These are phyloP conservation scores for Psilocybe subaeruginosa DNA, from an alignment of 768 basidiomycete species.

Conservation along the genomic window DNA sequence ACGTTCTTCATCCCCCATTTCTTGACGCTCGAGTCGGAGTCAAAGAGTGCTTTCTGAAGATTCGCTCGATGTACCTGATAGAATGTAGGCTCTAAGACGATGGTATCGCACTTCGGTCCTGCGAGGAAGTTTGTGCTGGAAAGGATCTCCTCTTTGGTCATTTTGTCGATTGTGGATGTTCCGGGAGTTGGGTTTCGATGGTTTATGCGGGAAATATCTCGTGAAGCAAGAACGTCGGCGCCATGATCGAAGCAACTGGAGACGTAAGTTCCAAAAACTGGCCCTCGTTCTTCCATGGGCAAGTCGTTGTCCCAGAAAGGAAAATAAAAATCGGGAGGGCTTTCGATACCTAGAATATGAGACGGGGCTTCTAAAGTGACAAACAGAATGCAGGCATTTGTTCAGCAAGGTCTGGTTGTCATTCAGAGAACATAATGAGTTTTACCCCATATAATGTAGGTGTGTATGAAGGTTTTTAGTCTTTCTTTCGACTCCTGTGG, in stretches of 20 bases:
- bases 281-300: not conserved
- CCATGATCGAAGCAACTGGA: slow-evolving; percentile 10
- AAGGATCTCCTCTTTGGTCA: not conserved
- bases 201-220: not conserved
- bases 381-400: not conserved
- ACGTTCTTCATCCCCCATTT: not conserved
- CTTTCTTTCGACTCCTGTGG: not conserved
- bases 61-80: not conserved
- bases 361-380: slow-evolving; percentile 2
- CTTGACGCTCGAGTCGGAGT: not conserved
- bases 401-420: too few relatives aligned
- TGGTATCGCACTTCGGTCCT: not conserved
- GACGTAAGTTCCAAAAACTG: not conserved
- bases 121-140: not conserved
- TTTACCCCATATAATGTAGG: slow-evolving; percentile 3
- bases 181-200: not conserved
- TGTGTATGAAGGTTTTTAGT: not conserved
- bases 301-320: slow-evolving; percentile 2
- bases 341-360: not conserved
- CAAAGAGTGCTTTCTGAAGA: slow-evolving; percentile 1
- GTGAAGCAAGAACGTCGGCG: not conserved
- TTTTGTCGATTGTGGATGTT: not conserved
- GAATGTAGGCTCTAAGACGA: not conserved
- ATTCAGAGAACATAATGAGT: too few relatives aligned
- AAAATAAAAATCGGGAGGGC: not conserved